Base-by-base conservation (phyloP, 441 rosid species). In the Capsella rubella region DNA sequence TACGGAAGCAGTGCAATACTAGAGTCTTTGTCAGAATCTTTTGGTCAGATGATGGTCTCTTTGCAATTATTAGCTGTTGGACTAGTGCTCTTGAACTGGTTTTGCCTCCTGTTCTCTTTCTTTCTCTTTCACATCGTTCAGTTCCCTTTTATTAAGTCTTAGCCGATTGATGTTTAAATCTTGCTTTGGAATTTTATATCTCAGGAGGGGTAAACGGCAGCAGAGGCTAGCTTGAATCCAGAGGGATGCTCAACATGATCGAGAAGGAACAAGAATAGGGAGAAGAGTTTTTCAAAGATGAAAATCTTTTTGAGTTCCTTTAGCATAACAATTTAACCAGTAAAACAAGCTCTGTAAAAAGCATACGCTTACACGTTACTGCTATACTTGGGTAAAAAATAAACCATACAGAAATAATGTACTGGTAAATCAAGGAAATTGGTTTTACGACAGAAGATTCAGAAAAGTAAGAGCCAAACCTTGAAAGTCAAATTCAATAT, bases 1-100 rank as follows among this genome's bases (percentile, higher is more conserved):
- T 84, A 87, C 73, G 95, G 92, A 71, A 88, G 89, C 72, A 82
- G 73, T 78, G 79, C 84, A 67, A 87, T 90, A 82, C 52, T 89
- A 16, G 90, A 86, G 82, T 81, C 85, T 35, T 73, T 88, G 75
- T 69, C 87, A 70, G 78, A 82, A 53, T 71, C 69, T 15, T 53
- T 58, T 40, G 1, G 5, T 10, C 5, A 40, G 45, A 40, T 40
- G 49, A 43, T 14, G 16, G 14, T 5, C 49, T 43, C 5, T 14
- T 43, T 13, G 49, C 11, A 5, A 2, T 7, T 43, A 43, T 4
- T 16, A 14, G 1, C 5, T 43, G 16, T 43, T 43, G 49, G 49
- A 43, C 3, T 4, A 43, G 1, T 1, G 49, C 16, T 43, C 16
- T 18, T 35, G 25, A 21, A 80, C 66, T 85, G 93, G 95, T 87